These are phyloP conservation scores for Termitomyces sp. DNA, from an alignment of 768 basidiomycete genomes.

Conservation along the genomic window DNA sequence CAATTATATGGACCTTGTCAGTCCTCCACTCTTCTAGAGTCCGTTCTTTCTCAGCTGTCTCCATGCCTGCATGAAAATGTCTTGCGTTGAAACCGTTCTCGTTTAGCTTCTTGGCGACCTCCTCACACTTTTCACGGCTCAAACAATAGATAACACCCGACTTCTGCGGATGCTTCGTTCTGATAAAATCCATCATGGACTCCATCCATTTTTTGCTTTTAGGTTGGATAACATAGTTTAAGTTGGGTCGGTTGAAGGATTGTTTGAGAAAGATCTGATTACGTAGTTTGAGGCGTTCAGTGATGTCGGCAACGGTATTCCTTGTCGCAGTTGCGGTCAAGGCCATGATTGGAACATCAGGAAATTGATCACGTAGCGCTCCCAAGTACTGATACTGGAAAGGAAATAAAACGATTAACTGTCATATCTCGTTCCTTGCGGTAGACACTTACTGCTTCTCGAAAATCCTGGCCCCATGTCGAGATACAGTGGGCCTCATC, in stretches of 20 bases:
- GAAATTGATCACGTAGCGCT: conserved; percentile 68
- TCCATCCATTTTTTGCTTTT: conserved; percentile 41
- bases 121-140: conserved; percentile 72
- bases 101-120: conserved; percentile 65
- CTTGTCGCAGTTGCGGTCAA: conserved; percentile 92
- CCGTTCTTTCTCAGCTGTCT: conserved; percentile 52
- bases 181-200: conserved; percentile 70
- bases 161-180: conserved; percentile 46
- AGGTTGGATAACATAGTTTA: conserved; percentile 64
- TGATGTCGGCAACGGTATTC: conserved; percentile 76
- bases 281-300: conserved; percentile 58
- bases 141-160: conserved; percentile 87
- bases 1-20: conserved; percentile 74
- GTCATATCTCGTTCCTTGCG: background rate
- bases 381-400: conserved; percentile 66
- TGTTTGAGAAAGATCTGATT: conserved; percentile 61
- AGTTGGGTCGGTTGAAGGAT: conserved; percentile 93
- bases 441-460: conserved; percentile 59
- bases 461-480: conserved; percentile 93
- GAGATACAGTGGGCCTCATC: conserved; percentile 97
- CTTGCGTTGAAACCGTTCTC: conserved; percentile 57
- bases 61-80: conserved; percentile 87
- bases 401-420: background rate
- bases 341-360: conserved; percentile 88
- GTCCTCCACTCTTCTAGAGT: conserved; percentile 73